Evolutionary conservation across 2,329 filamentous ascomycete species (phyloP), one percentile per base, ranked within the genome.

Genomic region (Cadophora luteo-olivacea): DNA sequence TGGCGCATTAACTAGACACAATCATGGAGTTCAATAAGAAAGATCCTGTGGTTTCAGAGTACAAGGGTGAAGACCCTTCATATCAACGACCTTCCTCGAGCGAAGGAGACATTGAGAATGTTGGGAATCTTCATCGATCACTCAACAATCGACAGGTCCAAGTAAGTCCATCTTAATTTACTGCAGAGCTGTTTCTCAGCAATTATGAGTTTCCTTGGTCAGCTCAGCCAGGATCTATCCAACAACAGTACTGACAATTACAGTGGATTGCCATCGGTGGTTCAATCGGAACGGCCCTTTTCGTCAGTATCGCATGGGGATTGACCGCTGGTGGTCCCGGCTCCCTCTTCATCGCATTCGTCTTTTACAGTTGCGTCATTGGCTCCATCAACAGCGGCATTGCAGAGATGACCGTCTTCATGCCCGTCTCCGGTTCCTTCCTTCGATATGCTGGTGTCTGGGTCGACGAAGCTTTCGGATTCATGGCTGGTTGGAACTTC

Each of bases 381-480:
- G 54, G 64, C 19, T 41, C 54, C 11, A 55, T 66, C 38, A 66
- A 66, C n/a, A 61, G 57, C 24, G 57, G 57, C 4, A 65, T 61
- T 36, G 84, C 83, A 16, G 64, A 66, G 24, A 66, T 66, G 64
- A 55, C 55, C 11, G 54, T 55, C 55, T 66, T 58, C 41, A 66
- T 66, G 64, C 64, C 64, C 32, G 64, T 66, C 29, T 55, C 64
- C 36, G 64, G 51, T 1, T 55, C 64, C 16, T 66, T 66, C 32
- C 51, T 66, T 38, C 64, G 64, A 9, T 66, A 49, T 14, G 64
- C 51, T 4, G 64, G 64, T 7, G 55, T 60, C 24, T 66, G 64
- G 64, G 64, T 66, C 19, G 64, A 66, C 45, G 64, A 66, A 41
- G 64, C 64, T 3, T 52, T 66, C 12, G 64, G 64, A 14, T 66